phyloP scores from a whole-genome alignment of 2,329 filamentous ascomycete genomes.

The Fusarium sp. region DNA sequence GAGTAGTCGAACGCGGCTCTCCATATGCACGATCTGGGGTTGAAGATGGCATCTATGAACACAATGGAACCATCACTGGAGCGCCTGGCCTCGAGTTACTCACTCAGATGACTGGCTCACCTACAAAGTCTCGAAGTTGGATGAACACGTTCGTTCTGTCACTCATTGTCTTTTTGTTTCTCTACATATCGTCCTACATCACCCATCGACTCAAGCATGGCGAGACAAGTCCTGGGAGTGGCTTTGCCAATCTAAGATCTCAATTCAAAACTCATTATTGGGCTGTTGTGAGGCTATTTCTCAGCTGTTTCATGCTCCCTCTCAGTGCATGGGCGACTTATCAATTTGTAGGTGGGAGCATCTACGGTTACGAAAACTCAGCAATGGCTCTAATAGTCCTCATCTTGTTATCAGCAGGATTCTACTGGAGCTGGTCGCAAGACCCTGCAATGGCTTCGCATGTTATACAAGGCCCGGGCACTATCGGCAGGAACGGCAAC shows the following conservation, averaged over 20 bases:
- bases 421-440: conserved; percentile 45
- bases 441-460: conserved; percentile 14
- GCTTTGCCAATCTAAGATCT: fast-evolving
- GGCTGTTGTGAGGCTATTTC: conserved; percentile 73
- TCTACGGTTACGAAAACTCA: conserved; percentile 39
- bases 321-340: conserved; percentile 78
- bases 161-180: conserved; percentile 66
- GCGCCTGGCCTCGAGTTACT: conserved; percentile 71
- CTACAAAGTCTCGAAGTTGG: conserved; percentile 73
- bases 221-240: fast-evolving
- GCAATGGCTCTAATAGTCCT: conserved; percentile 52
- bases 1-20: conserved; percentile 36
- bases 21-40: conserved; percentile 46
- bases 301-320: conserved; percentile 81
- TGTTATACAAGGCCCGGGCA: not conserved
- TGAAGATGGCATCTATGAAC: conserved; percentile 71
- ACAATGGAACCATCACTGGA: conserved; percentile 71
- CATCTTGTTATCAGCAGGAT: conserved; percentile 37
- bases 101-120: conserved; percentile 75
- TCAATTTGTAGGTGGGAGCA: conserved; percentile 61
- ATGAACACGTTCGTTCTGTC: conserved; percentile 75
- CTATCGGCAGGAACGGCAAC: too few species aligned
- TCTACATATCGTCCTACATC: conserved; percentile 67
- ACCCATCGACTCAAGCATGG: not conserved
- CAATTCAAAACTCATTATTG: conserved; percentile 57